Conservation (phyloP, 1,284 basidiomycete genomes). For the Taiwanofungus camphoratus region DNA sequence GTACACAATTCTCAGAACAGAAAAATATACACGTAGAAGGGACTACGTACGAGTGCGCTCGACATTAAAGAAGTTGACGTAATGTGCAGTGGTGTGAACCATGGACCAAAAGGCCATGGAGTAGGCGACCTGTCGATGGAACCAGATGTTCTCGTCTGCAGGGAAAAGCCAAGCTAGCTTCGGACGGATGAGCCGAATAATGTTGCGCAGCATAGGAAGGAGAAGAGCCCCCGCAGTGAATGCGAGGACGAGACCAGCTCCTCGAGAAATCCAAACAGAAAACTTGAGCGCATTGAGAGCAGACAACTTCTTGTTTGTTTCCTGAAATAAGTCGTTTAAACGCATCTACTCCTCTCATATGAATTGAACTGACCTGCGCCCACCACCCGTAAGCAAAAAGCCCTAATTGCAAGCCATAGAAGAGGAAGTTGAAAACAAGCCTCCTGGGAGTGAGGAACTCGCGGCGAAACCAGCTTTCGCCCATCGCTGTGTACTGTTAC, state of each 20-base stretch:
- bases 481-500: constrained; percentile 39
- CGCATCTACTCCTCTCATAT: neutral
- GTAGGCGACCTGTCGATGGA: constrained; percentile 88
- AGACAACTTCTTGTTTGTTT: constrained; percentile 53
- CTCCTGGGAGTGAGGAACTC: constrained; percentile 61
- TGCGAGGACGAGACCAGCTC: constrained; percentile 81
- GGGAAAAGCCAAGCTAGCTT: constrained; percentile 74
- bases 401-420: constrained; percentile 67
- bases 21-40: neutral
- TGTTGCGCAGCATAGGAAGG: constrained; percentile 80
- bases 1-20: neutral
- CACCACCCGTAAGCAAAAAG: constrained; percentile 79
- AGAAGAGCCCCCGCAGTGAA: constrained; percentile 80
- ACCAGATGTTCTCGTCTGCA: constrained; percentile 89
- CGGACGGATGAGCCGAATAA: constrained; percentile 76
- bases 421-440: constrained; percentile 68
- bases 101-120: constrained; percentile 83
- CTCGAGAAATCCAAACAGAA: constrained; percentile 83
- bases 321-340: constrained; percentile 33
- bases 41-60: constrained; percentile 62
- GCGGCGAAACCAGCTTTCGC: constrained; percentile 61
- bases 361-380: constrained; percentile 49
- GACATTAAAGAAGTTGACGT: constrained; percentile 87
- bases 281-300: constrained; percentile 72
- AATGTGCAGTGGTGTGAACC: constrained; percentile 87